A percentile compares a stretch with the other conserved stretches of the same genome.
phyloP scores from a whole-genome alignment of 441 rosid genomes.

The Cnidoscolus chayamansa region DNA sequence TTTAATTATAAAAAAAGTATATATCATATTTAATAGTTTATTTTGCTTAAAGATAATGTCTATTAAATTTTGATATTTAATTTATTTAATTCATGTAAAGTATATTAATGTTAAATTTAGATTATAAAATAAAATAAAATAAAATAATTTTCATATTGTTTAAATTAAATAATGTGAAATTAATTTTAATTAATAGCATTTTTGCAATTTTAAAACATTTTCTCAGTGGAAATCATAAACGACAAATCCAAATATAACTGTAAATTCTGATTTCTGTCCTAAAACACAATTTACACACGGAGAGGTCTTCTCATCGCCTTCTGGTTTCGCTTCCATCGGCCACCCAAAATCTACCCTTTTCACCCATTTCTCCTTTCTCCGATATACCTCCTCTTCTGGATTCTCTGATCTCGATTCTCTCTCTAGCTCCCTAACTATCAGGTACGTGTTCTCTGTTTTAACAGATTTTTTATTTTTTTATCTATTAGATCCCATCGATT shows the following conservation, averaged over 20 bases:
- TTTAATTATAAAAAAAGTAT: too few species aligned
- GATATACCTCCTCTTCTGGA: not conserved
- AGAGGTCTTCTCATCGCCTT: not conserved
- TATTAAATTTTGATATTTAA: too few species aligned
- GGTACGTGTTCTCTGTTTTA: conserved; percentile 26
- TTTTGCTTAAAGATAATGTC: too few species aligned
- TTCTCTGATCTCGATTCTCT: not conserved
- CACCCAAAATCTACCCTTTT: not conserved
- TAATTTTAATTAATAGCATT: too few species aligned
- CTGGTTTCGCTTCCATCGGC: not conserved
- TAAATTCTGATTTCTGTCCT: not conserved
- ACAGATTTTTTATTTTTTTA: conserved; percentile 12
- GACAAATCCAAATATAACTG: conserved; percentile 9
- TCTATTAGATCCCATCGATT: not conserved
- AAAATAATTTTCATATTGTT: too few species aligned
- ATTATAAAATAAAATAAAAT: too few species aligned
- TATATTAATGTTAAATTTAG: too few species aligned
- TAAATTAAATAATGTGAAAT: too few species aligned
- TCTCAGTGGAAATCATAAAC: too few species aligned
- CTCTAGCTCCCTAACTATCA: not conserved
- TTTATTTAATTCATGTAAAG: too few species aligned
- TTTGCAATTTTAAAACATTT: too few species aligned
- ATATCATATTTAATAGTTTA: too few species aligned
- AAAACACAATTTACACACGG: not conserved
- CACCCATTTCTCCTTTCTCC: not conserved